These are phyloP conservation scores for Paramecium octaurelia DNA, from an alignment of 73 alveolate genomes.

Conservation along the genomic window DNA sequence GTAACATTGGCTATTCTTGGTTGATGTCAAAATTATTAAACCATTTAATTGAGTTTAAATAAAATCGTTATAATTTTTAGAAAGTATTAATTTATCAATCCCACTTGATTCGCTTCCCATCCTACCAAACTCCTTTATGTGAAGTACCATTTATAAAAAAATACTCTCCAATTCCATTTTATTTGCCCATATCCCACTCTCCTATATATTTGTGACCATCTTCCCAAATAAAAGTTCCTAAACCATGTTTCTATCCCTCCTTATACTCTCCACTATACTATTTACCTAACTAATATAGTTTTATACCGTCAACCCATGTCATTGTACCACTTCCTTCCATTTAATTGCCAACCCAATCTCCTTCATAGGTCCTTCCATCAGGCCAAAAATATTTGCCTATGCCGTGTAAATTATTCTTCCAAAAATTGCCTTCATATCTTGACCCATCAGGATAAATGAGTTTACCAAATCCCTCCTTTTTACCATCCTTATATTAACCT, in stretches of 20 bases:
- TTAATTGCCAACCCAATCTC: slow-evolving; percentile 65
- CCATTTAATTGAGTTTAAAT: background rate
- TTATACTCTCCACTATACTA: slow-evolving; percentile 71
- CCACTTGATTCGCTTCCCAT: slow-evolving; percentile 30
- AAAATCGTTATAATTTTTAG: background rate
- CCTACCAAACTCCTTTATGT: slow-evolving; percentile 36
- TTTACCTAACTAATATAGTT: slow-evolving; percentile 70
- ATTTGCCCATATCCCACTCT: slow-evolving; percentile 60
- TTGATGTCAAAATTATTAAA: background rate
- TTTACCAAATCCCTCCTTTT: slow-evolving; percentile 73
- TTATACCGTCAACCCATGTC: slow-evolving; percentile 75
- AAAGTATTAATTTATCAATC: background rate
- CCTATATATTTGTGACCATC: slow-evolving; percentile 74
- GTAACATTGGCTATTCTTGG: background rate
- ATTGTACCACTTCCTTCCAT: slow-evolving; percentile 85
- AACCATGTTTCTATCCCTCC: slow-evolving; percentile 69
- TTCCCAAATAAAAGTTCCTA: slow-evolving; percentile 75
- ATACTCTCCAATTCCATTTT: slow-evolving; percentile 47
- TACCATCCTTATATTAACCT: background rate
- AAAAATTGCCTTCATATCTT: slow-evolving; percentile 77
- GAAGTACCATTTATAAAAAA: background rate
- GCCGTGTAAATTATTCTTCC: slow-evolving; percentile 70
- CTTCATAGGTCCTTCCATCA: slow-evolving; percentile 72
- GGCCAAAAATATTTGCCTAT: slow-evolving; percentile 66
- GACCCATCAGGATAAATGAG: slow-evolving; percentile 78